phyloP scores from a whole-genome alignment of 176 grass and related monocot species.

The Chloris gayana region DNA sequence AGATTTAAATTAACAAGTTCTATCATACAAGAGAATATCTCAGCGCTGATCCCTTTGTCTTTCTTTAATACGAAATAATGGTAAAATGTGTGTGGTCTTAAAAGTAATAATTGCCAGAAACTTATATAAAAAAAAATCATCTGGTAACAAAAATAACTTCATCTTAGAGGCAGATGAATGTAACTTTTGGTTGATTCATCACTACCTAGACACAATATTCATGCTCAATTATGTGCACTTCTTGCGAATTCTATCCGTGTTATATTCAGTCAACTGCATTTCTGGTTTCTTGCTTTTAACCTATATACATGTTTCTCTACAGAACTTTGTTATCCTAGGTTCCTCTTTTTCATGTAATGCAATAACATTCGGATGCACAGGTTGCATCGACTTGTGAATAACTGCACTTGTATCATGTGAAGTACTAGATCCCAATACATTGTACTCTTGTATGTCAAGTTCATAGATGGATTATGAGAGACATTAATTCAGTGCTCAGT shows the following conservation, averaged over 20 bases:
- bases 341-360: neutral
- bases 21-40: slow-evolving; percentile 14
- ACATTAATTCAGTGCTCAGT: neutral
- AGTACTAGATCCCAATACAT: neutral
- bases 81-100: neutral
- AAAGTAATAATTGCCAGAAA: neutral
- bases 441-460: neutral
- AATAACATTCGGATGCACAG: neutral
- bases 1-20: slow-evolving; percentile 25
- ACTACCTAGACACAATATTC: neutral
- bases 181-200: neutral
- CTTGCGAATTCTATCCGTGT: neutral
- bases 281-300: slow-evolving; percentile 3
- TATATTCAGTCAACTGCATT: neutral
- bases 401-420: neutral
- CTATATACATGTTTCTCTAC: slow-evolving; percentile 15
- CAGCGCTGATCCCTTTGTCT: slow-evolving; percentile 14
- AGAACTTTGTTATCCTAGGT: neutral
- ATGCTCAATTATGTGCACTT: neutral
- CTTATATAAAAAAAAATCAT: neutral
- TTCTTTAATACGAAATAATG: slow-evolving; percentile 23
- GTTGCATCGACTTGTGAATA: neutral
- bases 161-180: neutral
- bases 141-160: neutral
- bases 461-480: neutral